A percentile compares a stretch with the other conserved stretches of the same genome.
Evolutionary conservation across 768 basidiomycete genomes (phyloP).

Genomic region (Calocybe gangraenosa): DNA sequence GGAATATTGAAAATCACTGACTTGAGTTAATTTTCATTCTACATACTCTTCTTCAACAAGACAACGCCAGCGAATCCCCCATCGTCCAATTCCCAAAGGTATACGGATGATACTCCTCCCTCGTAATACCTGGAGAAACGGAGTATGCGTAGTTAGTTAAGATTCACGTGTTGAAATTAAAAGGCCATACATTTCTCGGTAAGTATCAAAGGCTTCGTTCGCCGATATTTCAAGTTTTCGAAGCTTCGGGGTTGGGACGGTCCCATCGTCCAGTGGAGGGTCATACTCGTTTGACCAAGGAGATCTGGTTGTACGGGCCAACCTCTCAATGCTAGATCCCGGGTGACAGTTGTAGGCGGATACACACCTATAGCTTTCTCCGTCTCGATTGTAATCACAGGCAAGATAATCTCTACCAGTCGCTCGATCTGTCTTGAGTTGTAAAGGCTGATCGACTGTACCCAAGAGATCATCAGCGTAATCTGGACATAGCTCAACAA

Average conservation of each 20-base stretch:
- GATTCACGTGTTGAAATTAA: neutral
- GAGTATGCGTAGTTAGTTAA: neutral
- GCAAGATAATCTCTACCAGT: conserved; percentile 89
- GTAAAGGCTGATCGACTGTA: conserved; percentile 92
- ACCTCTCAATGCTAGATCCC: neutral
- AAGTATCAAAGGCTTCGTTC: conserved; percentile 96
- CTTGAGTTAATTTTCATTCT: neutral
- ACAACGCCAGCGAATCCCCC: conserved; percentile 97
- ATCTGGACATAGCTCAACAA: conserved; percentile 84
- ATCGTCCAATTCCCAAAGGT: conserved; percentile 97
- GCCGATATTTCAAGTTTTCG: conserved; percentile 90
- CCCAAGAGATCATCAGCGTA: conserved; percentile 93
- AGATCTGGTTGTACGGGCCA: conserved; percentile 53
- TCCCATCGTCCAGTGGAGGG: conserved; percentile 85
- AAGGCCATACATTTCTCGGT: conserved; percentile 81
- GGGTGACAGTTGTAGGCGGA: neutral
- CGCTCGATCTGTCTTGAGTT: conserved; percentile 71
- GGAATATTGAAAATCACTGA: neutral
- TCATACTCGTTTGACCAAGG: conserved; percentile 99
- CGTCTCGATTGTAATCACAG: conserved; percentile 92
- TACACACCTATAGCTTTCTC: conserved; percentile 80
- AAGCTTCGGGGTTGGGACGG: conserved; percentile 77
- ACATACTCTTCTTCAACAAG: conserved; percentile 86
- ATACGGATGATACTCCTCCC: conserved; percentile 96
- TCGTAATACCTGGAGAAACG: conserved; percentile 76